Conservation (phyloP, 306 rosid genomes). For the Luffa aegyptiaca region DNA sequence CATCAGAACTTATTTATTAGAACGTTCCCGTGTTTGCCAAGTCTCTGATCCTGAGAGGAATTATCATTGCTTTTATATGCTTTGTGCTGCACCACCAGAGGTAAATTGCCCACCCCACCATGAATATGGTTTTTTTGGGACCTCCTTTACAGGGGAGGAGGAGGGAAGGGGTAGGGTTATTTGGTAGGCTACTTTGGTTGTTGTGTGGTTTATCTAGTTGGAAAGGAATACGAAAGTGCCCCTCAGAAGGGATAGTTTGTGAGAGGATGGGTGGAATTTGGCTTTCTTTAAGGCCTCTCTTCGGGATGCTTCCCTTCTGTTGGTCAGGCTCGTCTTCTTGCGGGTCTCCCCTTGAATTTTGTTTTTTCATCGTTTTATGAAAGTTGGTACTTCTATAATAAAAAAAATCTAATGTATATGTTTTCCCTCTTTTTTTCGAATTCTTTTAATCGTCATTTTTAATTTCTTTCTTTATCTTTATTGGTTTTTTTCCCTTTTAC, state of each 20-base stretch:
- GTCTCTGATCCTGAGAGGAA: slow-evolving; percentile 96
- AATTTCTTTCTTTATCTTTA: background rate
- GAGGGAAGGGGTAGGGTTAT: background rate
- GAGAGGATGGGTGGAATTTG: background rate
- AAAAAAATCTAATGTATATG: background rate
- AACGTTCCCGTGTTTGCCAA: slow-evolving; percentile 94
- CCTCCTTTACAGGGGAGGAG: background rate
- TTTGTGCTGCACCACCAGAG: slow-evolving; percentile 88
- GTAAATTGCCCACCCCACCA: slow-evolving; percentile 18
- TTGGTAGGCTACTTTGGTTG: background rate
- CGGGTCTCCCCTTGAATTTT: background rate
- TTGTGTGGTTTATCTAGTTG: background rate
- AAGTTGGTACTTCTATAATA: background rate
- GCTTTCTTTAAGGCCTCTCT: background rate
- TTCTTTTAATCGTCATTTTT: background rate
- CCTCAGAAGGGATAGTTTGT: background rate
- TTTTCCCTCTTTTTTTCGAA: background rate
- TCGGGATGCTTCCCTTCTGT: background rate
- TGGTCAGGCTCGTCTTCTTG: background rate
- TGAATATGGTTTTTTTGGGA: background rate
- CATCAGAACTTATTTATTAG: slow-evolving; percentile 85
- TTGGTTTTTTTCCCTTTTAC: background rate
- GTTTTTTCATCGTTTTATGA: background rate
- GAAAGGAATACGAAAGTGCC: background rate
- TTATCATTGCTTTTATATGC: slow-evolving; percentile 98